Evolutionary conservation across 768 basidiomycete genomes (phyloP).

Genomic region (Suillus variegatus): DNA sequence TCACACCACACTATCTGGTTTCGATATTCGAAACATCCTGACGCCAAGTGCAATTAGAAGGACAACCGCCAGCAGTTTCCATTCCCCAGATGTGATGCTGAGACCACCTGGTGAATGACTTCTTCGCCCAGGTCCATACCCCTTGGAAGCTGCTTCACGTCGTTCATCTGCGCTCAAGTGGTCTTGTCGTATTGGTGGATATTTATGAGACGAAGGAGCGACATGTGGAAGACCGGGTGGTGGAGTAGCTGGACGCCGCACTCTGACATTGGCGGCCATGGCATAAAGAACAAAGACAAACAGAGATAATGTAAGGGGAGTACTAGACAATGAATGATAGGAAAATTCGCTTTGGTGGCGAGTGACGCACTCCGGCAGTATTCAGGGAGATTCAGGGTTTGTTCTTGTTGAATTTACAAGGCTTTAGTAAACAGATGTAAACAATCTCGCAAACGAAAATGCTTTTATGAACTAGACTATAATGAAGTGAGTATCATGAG

Average conservation of each 20-base stretch:
- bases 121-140: slow-evolving; percentile 53
- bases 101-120: slow-evolving; percentile 59
- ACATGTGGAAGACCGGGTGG: slow-evolving; percentile 47
- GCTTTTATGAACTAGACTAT: background rate
- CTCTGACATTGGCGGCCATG: slow-evolving; percentile 57
- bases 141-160: slow-evolving; percentile 68
- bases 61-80: slow-evolving; percentile 69
- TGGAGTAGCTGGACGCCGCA: slow-evolving; percentile 69
- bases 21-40: slow-evolving; percentile 82
- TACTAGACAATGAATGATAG: background rate
- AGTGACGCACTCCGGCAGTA: background rate
- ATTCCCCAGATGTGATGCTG: slow-evolving; percentile 69
- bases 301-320: slow-evolving; percentile 5
- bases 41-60: slow-evolving; percentile 74
- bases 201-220: slow-evolving; percentile 45
- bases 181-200: slow-evolving; percentile 63
- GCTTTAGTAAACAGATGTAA: background rate
- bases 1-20: slow-evolving; percentile 91
- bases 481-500: background rate
- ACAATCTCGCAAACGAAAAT: background rate
- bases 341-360: background rate
- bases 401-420: slow-evolving; percentile 10
- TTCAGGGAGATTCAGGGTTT: background rate
- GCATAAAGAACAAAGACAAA: slow-evolving; percentile 8
- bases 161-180: slow-evolving; percentile 76